Conservation (phyloP, 176 grass and related monocot genomes). For the Aegilops umbellulata region DNA sequence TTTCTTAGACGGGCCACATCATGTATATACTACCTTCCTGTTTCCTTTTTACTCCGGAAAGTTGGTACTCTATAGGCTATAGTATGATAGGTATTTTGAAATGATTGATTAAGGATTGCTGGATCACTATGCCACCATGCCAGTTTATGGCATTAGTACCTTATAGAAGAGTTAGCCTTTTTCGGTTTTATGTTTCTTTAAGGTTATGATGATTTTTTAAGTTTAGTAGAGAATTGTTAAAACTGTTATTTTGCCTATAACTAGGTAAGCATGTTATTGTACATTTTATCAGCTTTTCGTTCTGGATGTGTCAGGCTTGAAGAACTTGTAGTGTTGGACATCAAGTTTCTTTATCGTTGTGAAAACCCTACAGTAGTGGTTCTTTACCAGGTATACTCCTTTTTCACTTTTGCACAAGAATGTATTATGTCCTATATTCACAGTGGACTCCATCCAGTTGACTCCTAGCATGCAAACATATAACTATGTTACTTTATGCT, state of each 20-base stretch:
- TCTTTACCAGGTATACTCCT: conserved; percentile 51
- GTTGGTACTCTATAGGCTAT: neutral
- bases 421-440: conserved; percentile 7
- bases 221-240: neutral
- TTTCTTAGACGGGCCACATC: neutral
- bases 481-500: neutral
- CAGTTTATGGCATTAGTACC: neutral
- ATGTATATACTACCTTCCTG: neutral
- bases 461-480: neutral
- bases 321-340: conserved; percentile 70
- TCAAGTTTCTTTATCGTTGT: conserved; percentile 76
- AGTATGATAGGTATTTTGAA: neutral
- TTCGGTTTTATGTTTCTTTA: too few species aligned
- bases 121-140: neutral
- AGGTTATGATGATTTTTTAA: neutral
- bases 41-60: neutral
- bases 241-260: neutral
- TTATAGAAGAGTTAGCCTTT: neutral
- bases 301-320: conserved; percentile 46
- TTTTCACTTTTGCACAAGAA: neutral
- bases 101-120: neutral
- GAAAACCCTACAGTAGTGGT: conserved; percentile 57
- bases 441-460: neutral
- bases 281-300: neutral
- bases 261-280: neutral